Evolutionary conservation across 2,329 filamentous ascomycete genomes (phyloP).

Genomic region (Pyrenophora tritici-repentis): DNA sequence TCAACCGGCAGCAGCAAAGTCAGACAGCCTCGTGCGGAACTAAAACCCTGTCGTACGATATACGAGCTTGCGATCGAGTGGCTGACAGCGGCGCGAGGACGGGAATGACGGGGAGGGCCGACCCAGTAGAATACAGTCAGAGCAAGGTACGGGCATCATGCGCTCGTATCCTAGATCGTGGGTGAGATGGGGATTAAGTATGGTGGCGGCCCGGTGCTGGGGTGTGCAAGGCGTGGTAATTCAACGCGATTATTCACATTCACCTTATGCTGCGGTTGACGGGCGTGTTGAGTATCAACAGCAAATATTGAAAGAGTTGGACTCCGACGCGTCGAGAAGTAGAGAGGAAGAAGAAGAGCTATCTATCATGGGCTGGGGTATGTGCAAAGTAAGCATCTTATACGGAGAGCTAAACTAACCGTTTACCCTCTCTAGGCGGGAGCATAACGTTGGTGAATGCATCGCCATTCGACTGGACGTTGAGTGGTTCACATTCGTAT

Average conservation of each 20-base stretch:
- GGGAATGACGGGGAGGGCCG: conserved; percentile 10
- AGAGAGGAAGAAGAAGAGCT: conserved; percentile 1
- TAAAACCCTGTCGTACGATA: not conserved
- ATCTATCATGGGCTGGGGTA: conserved; percentile 37
- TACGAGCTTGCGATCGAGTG: conserved; percentile 5
- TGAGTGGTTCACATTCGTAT: conserved; percentile 39
- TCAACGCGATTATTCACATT: not conserved
- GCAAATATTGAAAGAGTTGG: not conserved
- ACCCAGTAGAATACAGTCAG: conserved; percentile 7
- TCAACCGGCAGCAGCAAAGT: not conserved
- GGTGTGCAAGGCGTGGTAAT: not conserved
- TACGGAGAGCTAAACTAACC: not conserved
- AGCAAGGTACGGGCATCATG: conserved; percentile 13
- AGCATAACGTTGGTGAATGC: conserved; percentile 49
- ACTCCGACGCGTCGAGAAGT: not conserved
- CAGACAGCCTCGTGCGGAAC: not conserved
- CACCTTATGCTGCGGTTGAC: conserved; percentile 4
- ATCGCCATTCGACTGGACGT: conserved; percentile 47
- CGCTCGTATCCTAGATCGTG: not conserved
- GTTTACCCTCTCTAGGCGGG: conserved; percentile 30
- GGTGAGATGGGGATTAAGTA: conserved; percentile 14
- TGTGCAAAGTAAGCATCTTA: not conserved
- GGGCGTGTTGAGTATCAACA: conserved; percentile 7
- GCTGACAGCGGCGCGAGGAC: conserved; percentile 13
- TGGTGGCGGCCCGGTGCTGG: conserved; percentile 2